Conservation (phyloP, 345 rosid species). For the Bretschneidera sinensis region DNA sequence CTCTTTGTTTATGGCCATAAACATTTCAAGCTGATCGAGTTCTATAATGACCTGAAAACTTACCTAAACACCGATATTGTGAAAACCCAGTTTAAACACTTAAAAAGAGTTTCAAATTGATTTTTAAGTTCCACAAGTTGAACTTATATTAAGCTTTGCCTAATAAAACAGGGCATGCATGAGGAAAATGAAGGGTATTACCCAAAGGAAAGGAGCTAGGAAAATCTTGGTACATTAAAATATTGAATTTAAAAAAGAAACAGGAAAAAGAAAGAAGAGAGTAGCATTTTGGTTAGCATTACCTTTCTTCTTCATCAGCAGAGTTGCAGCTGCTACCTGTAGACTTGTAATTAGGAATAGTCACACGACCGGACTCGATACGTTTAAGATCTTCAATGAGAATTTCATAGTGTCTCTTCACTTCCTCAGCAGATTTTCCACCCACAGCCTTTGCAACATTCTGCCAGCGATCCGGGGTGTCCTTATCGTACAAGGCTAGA, state of each 20-base stretch:
- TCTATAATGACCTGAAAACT: too few relatives aligned
- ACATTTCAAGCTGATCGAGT: too few relatives aligned
- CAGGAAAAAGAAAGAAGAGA: background rate
- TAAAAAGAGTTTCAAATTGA: too few relatives aligned
- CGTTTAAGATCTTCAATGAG: slow-evolving; percentile 40
- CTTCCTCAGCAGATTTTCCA: too few relatives aligned
- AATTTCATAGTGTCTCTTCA: slow-evolving; percentile 38
- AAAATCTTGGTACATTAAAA: background rate
- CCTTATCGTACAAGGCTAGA: slow-evolving; percentile 44
- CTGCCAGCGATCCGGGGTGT: slow-evolving; percentile 54
- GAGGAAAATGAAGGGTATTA: background rate
- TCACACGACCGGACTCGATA: slow-evolving; percentile 53
- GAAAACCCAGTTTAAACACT: too few relatives aligned
- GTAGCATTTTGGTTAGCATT: background rate
- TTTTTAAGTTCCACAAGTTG: too few relatives aligned
- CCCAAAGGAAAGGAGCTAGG: background rate
- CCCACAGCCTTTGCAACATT: too few relatives aligned
- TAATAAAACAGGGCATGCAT: background rate
- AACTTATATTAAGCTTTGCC: too few relatives aligned
- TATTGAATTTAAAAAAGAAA: background rate
- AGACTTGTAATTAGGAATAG: slow-evolving; percentile 45
- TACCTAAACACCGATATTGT: too few relatives aligned
- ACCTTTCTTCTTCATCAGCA: slow-evolving; percentile 22
- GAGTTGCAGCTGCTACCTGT: background rate
- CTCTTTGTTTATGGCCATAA: too few relatives aligned